Conservation (phyloP, 768 basidiomycete genomes). For the Mycena albidolilacea region DNA sequence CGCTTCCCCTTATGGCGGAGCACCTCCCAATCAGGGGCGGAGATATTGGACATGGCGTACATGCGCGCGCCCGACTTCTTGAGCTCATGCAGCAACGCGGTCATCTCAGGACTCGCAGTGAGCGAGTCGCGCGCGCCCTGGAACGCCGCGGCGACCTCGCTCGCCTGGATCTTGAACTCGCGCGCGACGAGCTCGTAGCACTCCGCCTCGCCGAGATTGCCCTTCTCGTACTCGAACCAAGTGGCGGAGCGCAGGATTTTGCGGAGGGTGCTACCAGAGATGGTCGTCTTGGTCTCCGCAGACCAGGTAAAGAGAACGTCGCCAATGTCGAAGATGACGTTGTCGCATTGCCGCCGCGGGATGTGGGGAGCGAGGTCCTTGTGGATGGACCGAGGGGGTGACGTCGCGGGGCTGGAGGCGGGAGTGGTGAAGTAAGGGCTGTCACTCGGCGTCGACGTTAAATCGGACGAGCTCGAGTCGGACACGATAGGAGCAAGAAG, state of each 20-base stretch:
- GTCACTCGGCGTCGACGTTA: too few relatives aligned
- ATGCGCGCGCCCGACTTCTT: constrained; percentile 54
- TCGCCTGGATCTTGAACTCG: constrained; percentile 46
- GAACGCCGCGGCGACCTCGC: constrained; percentile 52
- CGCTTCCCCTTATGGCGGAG: constrained; percentile 54
- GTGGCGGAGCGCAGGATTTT: constrained; percentile 59
- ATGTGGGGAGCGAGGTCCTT: neutral
- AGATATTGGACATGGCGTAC: constrained; percentile 74
- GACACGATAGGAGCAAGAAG: too few relatives aligned
- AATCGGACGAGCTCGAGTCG: too few relatives aligned
- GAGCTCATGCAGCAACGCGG: constrained; percentile 52
- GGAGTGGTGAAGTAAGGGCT: too few relatives aligned
- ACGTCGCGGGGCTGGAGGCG: too few relatives aligned
- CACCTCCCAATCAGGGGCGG: constrained; percentile 63
- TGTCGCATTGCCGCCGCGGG: constrained; percentile 41
- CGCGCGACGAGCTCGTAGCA: constrained; percentile 49
- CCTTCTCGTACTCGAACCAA: constrained; percentile 61
- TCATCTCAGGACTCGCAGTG: constrained; percentile 46
- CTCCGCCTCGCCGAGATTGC: constrained; percentile 48
- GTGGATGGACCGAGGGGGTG: too few relatives aligned
- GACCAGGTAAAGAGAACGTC: constrained; percentile 73
- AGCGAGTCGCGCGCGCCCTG: constrained; percentile 53
- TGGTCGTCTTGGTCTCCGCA: constrained; percentile 56
- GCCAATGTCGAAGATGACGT: constrained; percentile 66
- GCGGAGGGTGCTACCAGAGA: constrained; percentile 57